Conservation (phyloP, 108 stramenopile genomes). For the Craspedostauros australis region DNA sequence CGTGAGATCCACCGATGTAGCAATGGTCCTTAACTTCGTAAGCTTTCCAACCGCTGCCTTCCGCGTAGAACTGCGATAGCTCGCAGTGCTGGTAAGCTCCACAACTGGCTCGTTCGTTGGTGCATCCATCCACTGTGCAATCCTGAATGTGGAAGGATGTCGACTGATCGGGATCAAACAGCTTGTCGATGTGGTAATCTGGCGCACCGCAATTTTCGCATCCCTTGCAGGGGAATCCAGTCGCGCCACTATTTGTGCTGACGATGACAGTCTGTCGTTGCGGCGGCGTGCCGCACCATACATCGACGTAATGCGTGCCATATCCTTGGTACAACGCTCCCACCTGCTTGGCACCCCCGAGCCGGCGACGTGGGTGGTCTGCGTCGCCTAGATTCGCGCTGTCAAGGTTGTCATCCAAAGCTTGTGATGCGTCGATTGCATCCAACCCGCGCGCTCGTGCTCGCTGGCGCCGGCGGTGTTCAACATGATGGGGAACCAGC, state of each 20-base stretch:
- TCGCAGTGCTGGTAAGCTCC: conserved; percentile 14
- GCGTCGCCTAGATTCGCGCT: background rate
- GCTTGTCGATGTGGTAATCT: conserved; percentile 62
- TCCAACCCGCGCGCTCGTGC: conserved; percentile 1
- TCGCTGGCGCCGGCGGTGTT: conserved; percentile 14
- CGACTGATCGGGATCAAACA: conserved; percentile 31
- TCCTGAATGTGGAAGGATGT: conserved; percentile 22
- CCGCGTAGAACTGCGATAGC: conserved; percentile 44
- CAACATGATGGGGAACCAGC: conserved; percentile 41
- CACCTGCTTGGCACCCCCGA: conserved; percentile 9
- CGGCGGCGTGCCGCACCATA: conserved; percentile 92
- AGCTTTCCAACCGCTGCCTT: conserved; percentile 73
- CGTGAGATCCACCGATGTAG: conserved; percentile 73
- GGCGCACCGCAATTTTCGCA: conserved; percentile 72
- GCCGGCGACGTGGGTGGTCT: background rate
- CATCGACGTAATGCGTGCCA: conserved; percentile 86
- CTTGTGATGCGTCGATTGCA: background rate
- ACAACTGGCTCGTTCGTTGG: conserved; percentile 23
- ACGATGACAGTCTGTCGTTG: conserved; percentile 97
- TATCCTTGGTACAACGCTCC: conserved; percentile 36
- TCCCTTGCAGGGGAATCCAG: conserved; percentile 91
- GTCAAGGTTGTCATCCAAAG: background rate
- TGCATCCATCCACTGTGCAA: conserved; percentile 5
- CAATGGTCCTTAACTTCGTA: conserved; percentile 57
- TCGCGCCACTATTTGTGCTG: conserved; percentile 88